A percentile compares a stretch with the other conserved stretches of the same genome.
Conservation (phyloP, 345 rosid species). For the Turnera subulata region DNA sequence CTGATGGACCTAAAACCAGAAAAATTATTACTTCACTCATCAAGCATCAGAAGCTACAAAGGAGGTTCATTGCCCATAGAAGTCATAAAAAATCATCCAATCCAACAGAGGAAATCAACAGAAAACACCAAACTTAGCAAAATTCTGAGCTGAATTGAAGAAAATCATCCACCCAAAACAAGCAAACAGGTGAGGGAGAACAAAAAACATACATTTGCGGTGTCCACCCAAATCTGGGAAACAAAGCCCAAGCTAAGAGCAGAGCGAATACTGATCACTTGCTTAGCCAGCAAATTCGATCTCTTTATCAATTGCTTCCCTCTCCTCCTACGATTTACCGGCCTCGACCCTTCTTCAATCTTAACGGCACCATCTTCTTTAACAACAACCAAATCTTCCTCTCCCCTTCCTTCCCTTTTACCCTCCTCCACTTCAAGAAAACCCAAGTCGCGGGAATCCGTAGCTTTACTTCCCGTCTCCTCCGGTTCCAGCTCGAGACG, state of each 20-base stretch:
- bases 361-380: constrained; percentile 5
- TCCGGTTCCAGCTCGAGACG: constrained; percentile 14
- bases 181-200: too few relatives aligned
- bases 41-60: background rate
- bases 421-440: constrained; percentile 22
- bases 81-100: background rate
- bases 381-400: constrained; percentile 23
- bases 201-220: too few relatives aligned
- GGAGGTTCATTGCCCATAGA: background rate
- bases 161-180: too few relatives aligned
- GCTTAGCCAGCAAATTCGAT: constrained; percentile 73
- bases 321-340: constrained; percentile 20
- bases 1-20: too few relatives aligned
- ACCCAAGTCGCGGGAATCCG: constrained; percentile 11
- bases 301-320: constrained; percentile 50
- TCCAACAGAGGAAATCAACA: background rate
- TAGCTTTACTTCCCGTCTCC: background rate
- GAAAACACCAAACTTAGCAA: too few relatives aligned
- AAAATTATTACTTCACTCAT: too few relatives aligned
- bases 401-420: constrained; percentile 9
- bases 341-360: constrained; percentile 3
- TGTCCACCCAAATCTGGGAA: too few relatives aligned
- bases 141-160: too few relatives aligned
- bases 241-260: too few relatives aligned
- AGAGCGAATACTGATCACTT: constrained; percentile 68